Base-by-base conservation (phyloP, 345 rosid species). In the Bruguiera gymnorhiza region DNA sequence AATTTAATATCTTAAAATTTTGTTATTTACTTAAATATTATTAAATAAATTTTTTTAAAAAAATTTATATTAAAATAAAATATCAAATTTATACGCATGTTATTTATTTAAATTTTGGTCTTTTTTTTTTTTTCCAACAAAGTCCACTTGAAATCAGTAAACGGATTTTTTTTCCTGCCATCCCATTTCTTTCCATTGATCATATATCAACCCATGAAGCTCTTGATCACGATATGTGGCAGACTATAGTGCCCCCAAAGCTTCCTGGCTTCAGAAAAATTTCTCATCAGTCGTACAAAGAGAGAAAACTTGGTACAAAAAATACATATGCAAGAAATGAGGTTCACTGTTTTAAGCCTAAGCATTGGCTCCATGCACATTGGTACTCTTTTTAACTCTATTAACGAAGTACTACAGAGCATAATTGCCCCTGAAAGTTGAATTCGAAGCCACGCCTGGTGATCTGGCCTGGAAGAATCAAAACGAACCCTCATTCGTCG, bases 131-230 rank as follows among this genome's bases (percentile, higher is more conserved):
- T 24, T 24, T n/a, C n/a, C 24, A 24, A 24, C 24, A 24, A 65
- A 65, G 43, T 59, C 3, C 21, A 89, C 96, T 94, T 88, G 81
- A 93, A 93, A 80, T 93, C 97, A 54, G 97, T 93, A 15, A 96
- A 87, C 70, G 97, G 98, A 86, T 24, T 93, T 94, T 80, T 66
- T 88, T 74, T 97, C 98, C 75, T 93, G 98, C 97, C 97, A 93
- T 50, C 98, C 97, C 98, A 93, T 93, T 71, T 87, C 84, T 78
- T 93, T 93, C 98, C 98, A 93, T 46, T 93, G 97, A 31, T 90
- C 89, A 60, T 97, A 91, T 67, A 88, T 76, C 72, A 93, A 81
- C 68, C 88, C 89, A 59, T 79, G 81, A 39, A 93, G 97, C 80
- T 89, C 83, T 75, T 75, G 75, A 54, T 81, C 89, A 0, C 96